phyloP scores from a whole-genome alignment of 352 stramenopile species.

The Phytophthora pisi region DNA sequence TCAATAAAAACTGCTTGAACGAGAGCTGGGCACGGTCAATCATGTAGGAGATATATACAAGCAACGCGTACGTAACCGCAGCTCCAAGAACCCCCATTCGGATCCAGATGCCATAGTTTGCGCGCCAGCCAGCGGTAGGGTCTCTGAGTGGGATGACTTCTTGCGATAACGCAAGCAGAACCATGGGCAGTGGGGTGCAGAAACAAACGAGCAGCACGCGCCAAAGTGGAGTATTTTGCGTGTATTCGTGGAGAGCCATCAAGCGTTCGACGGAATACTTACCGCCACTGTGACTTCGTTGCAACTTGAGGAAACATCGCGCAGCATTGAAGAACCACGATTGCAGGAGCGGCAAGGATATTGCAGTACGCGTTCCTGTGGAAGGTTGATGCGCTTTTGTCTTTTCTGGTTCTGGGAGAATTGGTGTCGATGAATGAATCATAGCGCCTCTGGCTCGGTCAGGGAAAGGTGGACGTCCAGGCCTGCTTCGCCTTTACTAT shows the following conservation, averaged over 20 bases:
- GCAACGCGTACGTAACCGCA: not conserved
- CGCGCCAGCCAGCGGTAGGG: not conserved
- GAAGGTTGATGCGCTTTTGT: not conserved
- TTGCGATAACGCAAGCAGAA: not conserved
- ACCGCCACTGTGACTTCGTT: not conserved
- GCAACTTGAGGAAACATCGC: not conserved
- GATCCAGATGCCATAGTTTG: constrained; percentile 2
- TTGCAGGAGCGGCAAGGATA: not conserved
- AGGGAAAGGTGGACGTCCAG: too few species aligned
- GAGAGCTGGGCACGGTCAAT: not conserved
- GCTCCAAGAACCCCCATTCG: not conserved
- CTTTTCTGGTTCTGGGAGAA: not conserved
- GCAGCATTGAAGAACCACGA: not conserved
- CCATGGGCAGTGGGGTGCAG: not conserved
- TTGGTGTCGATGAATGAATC: too few species aligned
- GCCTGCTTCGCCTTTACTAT: too few species aligned
- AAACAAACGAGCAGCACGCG: not conserved
- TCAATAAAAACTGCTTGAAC: not conserved
- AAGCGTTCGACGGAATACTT: not conserved
- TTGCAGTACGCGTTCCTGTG: not conserved
- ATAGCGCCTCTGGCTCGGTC: too few species aligned
- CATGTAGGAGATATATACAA: not conserved
- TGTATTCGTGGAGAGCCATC: not conserved
- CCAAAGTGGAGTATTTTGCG: not conserved
- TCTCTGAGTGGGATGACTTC: not conserved